phyloP scores from a whole-genome alignment of 2,329 filamentous ascomycete species.

The Hypoxylon sp. region DNA sequence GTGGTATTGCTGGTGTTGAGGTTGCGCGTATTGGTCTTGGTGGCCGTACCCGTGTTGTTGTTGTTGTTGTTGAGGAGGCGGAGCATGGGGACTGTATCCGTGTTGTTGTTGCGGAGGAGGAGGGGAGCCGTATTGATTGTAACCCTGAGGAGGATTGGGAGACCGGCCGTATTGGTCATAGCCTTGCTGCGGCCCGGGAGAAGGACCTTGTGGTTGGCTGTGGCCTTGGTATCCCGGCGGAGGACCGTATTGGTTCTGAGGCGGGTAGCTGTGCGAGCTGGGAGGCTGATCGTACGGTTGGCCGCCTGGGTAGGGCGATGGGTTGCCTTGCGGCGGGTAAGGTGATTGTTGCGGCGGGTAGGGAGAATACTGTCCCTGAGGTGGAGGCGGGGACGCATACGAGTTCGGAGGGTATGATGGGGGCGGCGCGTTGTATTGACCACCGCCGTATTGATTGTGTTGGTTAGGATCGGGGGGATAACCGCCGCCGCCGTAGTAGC shows the following conservation, averaged over 20 bases:
- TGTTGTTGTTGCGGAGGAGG: too few relatives aligned
- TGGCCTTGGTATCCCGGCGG: conserved; percentile 26
- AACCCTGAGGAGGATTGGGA: too few relatives aligned
- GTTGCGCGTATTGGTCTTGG: too few relatives aligned
- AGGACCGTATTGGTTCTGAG: conserved; percentile 32
- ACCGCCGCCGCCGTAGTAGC: conserved; percentile 37
- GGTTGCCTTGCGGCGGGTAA: conserved; percentile 32
- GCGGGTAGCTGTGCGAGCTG: conserved; percentile 28
- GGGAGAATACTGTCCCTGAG: conserved; percentile 35
- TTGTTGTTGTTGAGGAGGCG: conserved; percentile 33
- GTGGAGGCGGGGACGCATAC: conserved; percentile 30
- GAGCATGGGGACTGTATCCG: too few relatives aligned
- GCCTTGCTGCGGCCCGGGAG: too few relatives aligned
- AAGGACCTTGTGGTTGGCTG: too few relatives aligned
- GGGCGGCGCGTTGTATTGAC: conserved; percentile 27
- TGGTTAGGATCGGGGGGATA: conserved; percentile 26
- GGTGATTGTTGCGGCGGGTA: conserved; percentile 37
- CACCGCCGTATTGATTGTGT: conserved; percentile 31
- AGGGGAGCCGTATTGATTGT: too few relatives aligned
- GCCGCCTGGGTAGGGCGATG: conserved; percentile 31
- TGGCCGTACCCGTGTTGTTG: too few relatives aligned
- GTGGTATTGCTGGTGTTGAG: not conserved
- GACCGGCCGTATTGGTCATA: too few relatives aligned
- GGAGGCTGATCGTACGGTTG: conserved; percentile 26
- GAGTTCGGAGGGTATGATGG: conserved; percentile 23